Conservation (phyloP, 2,329 filamentous ascomycete genomes). For the Ascochyta clinopodiicola region DNA sequence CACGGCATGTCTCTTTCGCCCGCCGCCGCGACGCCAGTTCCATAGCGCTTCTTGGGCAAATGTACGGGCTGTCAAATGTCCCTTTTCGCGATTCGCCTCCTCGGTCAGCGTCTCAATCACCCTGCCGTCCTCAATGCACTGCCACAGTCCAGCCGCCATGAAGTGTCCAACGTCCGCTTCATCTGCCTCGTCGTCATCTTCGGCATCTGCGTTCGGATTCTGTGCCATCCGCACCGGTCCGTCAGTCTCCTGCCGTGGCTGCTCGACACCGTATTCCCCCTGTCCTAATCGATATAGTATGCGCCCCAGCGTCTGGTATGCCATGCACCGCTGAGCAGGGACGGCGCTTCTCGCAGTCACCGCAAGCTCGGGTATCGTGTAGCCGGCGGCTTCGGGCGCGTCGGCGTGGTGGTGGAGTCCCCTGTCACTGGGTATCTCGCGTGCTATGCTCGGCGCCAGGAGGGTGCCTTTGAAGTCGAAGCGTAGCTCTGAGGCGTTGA, state of each 20-base stretch:
- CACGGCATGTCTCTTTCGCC: constrained; percentile 63
- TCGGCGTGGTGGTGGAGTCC: constrained; percentile 94
- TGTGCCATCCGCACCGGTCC: constrained; percentile 56
- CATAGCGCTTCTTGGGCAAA: constrained; percentile 91
- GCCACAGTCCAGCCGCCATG: constrained; percentile 80
- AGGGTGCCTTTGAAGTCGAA: constrained; percentile 88
- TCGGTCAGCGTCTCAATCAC: constrained; percentile 79
- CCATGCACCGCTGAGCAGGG: constrained; percentile 85
- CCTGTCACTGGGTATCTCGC: constrained; percentile 75
- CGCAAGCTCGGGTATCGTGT: constrained; percentile 87
- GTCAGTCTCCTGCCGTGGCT: constrained; percentile 44
- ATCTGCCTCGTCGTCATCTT: constrained; percentile 49
- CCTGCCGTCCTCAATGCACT: constrained; percentile 74
- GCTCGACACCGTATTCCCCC: constrained; percentile 70
- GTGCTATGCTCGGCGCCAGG: constrained; percentile 76
- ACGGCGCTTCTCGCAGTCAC: constrained; percentile 81
- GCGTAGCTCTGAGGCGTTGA: constrained; percentile 79
- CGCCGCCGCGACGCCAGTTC: constrained; percentile 78
- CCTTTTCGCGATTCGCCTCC: constrained; percentile 71
- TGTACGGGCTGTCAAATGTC: constrained; percentile 79
- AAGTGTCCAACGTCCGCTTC: constrained; percentile 47
- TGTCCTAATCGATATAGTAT: constrained; percentile 82
- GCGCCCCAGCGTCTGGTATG: constrained; percentile 88
- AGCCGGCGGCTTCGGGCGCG: constrained; percentile 91
- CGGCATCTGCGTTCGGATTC: constrained; percentile 44